Conservation (phyloP, 2,329 filamentous ascomycete genomes). For the Fusarium nanum region DNA sequence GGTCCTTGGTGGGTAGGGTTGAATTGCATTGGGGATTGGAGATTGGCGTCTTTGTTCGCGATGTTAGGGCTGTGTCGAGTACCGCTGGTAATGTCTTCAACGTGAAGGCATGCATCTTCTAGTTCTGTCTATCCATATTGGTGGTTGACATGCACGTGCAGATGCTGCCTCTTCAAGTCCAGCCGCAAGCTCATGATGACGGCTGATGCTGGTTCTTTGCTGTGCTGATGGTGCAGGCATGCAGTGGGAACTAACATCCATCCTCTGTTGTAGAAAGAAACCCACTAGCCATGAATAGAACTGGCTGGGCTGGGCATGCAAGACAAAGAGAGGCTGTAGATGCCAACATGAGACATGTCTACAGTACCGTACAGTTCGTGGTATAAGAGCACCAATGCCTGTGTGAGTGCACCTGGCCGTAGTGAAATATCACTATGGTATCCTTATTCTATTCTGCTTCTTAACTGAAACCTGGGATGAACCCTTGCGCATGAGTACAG, state of each 20-base stretch:
- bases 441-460: neutral
- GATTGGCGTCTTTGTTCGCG: constrained; percentile 6
- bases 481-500: constrained; percentile 17
- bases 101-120: neutral
- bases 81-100: neutral
- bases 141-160: neutral
- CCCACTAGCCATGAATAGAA: constrained; percentile 12
- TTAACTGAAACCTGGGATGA: constrained; percentile 2
- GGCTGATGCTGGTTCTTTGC: constrained; percentile 15
- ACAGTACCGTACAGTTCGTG: neutral
- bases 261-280: neutral
- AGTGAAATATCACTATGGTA: neutral
- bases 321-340: constrained; percentile 7
- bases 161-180: neutral
- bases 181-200: neutral
- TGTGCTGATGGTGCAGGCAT: constrained; percentile 23
- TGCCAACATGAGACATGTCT: neutral
- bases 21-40: constrained; percentile 6
- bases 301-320: constrained; percentile 1
- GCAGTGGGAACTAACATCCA: constrained; percentile 14
- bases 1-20: constrained; percentile 16
- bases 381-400: neutral
- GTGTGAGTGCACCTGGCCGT: neutral
- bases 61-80: constrained; percentile 15
- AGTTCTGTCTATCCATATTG: neutral